phyloP scores from a whole-genome alignment of 176 grass and related monocot species.

The Hordeum marinum region DNA sequence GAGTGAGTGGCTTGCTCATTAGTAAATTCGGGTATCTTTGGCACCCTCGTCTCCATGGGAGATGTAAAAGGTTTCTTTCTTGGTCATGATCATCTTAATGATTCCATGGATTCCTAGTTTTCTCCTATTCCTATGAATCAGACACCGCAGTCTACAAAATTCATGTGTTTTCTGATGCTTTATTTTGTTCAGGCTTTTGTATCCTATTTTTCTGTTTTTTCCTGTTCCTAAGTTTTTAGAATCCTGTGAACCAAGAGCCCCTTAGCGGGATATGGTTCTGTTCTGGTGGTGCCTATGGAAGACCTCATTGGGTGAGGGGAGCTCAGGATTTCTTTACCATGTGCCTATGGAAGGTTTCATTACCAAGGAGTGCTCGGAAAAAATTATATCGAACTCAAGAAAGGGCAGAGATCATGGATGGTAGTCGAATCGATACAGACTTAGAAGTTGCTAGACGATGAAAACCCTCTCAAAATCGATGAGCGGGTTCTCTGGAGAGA shows the following conservation, averaged over 20 bases:
- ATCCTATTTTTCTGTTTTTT: background rate
- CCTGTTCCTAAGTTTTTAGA: background rate
- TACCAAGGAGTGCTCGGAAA: conserved; percentile 77
- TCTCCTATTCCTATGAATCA: background rate
- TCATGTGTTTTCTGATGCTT: background rate
- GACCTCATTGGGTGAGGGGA: background rate
- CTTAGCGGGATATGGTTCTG: conserved; percentile 73
- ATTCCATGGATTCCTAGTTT: conserved; percentile 38
- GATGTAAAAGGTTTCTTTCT: conserved; percentile 82
- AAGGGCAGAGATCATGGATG: conserved; percentile 51
- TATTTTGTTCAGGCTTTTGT: background rate
- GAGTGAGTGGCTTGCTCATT: conserved; percentile 82
- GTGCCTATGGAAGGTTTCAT: conserved; percentile 37
- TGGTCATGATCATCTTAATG: conserved; percentile 89
- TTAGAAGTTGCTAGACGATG: conserved; percentile 80
- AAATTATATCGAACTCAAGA: conserved; percentile 36
- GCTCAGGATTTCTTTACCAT: background rate
- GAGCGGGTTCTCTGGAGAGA: conserved; percentile 71
- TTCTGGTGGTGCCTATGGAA: conserved; percentile 69
- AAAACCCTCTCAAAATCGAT: conserved; percentile 59
- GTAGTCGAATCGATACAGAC: conserved; percentile 52
- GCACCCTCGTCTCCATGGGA: conserved; percentile 51
- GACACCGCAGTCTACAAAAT: background rate
- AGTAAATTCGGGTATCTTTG: conserved; percentile 66
- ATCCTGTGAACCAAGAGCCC: conserved; percentile 11